Base-by-base conservation (phyloP, 192 early-diverging fungal genomes). In the Gaertneriomyces sp. region DNA sequence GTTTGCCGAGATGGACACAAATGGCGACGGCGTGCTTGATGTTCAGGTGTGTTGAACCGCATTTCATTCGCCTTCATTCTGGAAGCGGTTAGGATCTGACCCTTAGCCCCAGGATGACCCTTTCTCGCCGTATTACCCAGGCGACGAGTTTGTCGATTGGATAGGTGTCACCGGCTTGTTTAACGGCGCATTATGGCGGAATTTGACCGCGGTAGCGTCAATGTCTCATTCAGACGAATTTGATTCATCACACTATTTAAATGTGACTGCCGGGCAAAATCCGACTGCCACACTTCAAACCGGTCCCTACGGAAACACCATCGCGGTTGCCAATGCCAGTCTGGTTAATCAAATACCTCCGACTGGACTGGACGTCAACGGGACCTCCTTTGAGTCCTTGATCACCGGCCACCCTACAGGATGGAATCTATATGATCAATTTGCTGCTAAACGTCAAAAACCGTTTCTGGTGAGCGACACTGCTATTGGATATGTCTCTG, bases 61-160 rank as follows among this genome's bases (percentile, higher is more conserved):
- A 33, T 33, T 33, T 33, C 25, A 33, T 33, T 33, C 25, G 2
- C 25, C 25, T 33, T 33, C 25, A 33, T 33, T 33, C 25, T 33
- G 25, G 1, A 33, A 33, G 25, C 25, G 25, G 25, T 1, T 33
- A n/a, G 12, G 19, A 56, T 11, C 20, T 17, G 38, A 17, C 19
- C 1, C 54, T 33, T 0, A 33, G 25, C 38, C 17, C 4, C 49
- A 59, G 61, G 79, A 81, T 59, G 79, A 81, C 57, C 79, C 79
- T 5, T 81, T 74, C 45, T 41, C 63, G 4, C 79, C 79, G 6
- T 81, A 75, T 66, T 81, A 69, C 49, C 79, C 79, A 5, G 79
- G 79, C 9, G 66, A 71, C 42, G 74, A 58, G 19, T 78, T 58
- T 45, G 79, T 81, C 3, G 79, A 81, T 61, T 81, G 76, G 76